Evolutionary conservation across 306 rosid genomes (phyloP).

Genomic region (Elaeagnus macrophylla): DNA sequence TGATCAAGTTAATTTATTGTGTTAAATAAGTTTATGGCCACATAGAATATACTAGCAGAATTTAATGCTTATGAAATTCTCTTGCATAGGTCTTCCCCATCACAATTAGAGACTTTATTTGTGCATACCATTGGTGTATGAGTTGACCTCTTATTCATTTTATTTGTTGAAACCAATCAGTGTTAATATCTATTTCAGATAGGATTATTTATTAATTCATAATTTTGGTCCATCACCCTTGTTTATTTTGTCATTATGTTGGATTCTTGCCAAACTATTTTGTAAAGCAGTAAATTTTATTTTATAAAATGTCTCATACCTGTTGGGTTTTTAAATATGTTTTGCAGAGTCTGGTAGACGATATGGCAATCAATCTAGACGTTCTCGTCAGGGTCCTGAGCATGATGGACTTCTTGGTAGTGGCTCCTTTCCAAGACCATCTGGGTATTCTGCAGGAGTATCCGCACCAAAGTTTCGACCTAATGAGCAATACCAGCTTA

Average conservation of each 20-base stretch:
- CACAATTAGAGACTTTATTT: no score
- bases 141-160: no score
- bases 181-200: no score
- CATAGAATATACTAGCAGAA: no score
- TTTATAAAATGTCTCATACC: constrained; percentile 10
- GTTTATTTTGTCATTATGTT: neutral
- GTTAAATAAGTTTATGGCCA: no score
- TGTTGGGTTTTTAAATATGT: constrained; percentile 16
- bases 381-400: constrained; percentile 80
- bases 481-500: constrained; percentile 47
- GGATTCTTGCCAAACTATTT: constrained; percentile 11
- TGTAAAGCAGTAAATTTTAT: constrained; percentile 12
- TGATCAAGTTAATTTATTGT: no score
- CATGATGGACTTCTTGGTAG: constrained; percentile 99
- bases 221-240: neutral
- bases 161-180: no score
- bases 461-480: constrained; percentile 56
- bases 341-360: constrained; percentile 65
- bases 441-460: constrained; percentile 62
- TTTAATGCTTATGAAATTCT: no score
- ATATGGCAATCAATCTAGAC: constrained; percentile 54
- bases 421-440: constrained; percentile 87
- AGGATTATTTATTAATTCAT: no score
- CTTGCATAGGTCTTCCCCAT: no score
- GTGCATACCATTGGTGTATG: no score